phyloP scores from a whole-genome alignment of 345 rosid genomes.

The Orychophragmus violaceus region DNA sequence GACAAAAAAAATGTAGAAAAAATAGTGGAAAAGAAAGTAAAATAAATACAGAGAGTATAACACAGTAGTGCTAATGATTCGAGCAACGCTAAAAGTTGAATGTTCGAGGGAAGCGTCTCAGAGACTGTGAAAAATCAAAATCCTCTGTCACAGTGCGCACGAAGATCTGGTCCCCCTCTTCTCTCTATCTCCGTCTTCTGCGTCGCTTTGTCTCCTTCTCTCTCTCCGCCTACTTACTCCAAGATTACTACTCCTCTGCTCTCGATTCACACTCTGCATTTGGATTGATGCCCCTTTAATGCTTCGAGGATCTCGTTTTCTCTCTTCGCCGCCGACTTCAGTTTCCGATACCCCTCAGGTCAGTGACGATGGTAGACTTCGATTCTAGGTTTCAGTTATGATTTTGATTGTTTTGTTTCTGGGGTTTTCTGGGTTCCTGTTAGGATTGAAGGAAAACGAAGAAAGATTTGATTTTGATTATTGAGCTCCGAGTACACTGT shows the following conservation, averaged over 20 bases:
- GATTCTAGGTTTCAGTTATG: neutral
- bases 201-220: constrained; percentile 26
- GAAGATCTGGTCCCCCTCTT: constrained; percentile 18
- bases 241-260: neutral
- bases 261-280: constrained; percentile 14
- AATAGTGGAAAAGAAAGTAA: neutral
- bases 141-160: constrained; percentile 16
- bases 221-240: constrained; percentile 11
- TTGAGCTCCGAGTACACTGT: neutral
- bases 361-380: neutral
- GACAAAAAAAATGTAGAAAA: too few species aligned
- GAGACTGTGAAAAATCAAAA: constrained; percentile 30
- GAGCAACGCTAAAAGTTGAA: constrained; percentile 12
- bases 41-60: neutral
- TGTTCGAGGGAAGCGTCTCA: constrained; percentile 23
- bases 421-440: constrained; percentile 3
- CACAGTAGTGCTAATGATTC: constrained; percentile 13
- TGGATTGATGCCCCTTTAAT: constrained; percentile 28
- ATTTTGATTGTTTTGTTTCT: neutral
- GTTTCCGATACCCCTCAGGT: constrained; percentile 9
- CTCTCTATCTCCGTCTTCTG: constrained; percentile 14
- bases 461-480: constrained; percentile 4
- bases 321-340: neutral
- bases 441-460: neutral
- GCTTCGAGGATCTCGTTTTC: constrained; percentile 13